Evolutionary conservation across 164 flowering plant genomes (phyloP), one percentile per base, ranked within the genome.

Genomic region (Litsea cubeba): DNA sequence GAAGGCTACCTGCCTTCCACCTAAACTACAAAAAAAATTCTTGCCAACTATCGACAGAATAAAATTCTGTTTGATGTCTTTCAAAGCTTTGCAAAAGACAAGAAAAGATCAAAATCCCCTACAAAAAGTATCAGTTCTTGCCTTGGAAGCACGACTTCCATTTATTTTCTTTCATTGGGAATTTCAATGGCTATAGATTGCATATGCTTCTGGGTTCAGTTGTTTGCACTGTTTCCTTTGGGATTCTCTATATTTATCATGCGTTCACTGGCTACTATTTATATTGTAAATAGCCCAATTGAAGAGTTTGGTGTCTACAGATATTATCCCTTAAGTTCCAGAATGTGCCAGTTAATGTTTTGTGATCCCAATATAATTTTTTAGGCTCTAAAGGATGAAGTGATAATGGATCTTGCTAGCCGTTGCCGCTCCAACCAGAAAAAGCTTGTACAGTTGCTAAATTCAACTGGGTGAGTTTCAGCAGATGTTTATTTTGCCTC

Each of bases 301-400:
- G 35, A 30, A 30, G 6, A 30, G 35, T 5, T 30, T 4, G 6
- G 35, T 30, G 35, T 30, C 35, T 30, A 30, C 35, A 30, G 35
- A 30, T 30, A 30, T 30, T 30, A 3, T 0, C 5, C 5, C 32
- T 6, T 7, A 40, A 40, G 11, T 40, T 40, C 10, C 46, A 40
- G 1, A 17, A 49, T 17, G n/a, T 58, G 40, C 26, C 50, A 72
- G n/a, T 24, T 72, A 58, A 66, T 30, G 11, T 71, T 40, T 46
- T n/a, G 57, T 15, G 28, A 17, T 24, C 32, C 71, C 26, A n/a
- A 58, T 72, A 62, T 72, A 7, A 74, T 8, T 57, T 74, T 87
- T 72, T 73, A 95, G 98, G 89, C 94, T 57, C 83, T 93, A 46
- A 90, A 89, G 77, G 98, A 94, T 83, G 99, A 95, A 81, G 85